These are phyloP conservation scores for Fusarium sp. DNA, from an alignment of 2,329 filamentous ascomycete species.

Conservation along the genomic window DNA sequence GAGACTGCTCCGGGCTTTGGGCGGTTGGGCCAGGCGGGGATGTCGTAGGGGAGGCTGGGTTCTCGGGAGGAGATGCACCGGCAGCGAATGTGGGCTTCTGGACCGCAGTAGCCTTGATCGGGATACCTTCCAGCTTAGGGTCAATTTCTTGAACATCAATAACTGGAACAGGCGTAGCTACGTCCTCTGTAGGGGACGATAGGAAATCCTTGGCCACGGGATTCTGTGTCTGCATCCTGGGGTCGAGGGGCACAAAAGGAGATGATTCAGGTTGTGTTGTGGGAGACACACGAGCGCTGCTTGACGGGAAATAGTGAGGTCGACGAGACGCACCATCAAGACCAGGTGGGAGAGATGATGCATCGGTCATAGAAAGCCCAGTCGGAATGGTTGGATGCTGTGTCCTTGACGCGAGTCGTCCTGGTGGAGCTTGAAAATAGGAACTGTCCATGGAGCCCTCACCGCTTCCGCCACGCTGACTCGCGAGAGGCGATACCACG, in stretches of 20 bases:
- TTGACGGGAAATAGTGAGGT: constrained; percentile 51
- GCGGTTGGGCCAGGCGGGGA: constrained; percentile 46
- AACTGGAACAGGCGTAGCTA: constrained; percentile 56
- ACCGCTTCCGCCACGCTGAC: constrained; percentile 46
- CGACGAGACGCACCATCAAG: constrained; percentile 53
- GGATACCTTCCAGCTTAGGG: constrained; percentile 71
- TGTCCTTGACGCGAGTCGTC: constrained; percentile 38
- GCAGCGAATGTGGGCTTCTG: constrained; percentile 66
- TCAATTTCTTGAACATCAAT: constrained; percentile 71
- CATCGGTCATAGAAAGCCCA: constrained; percentile 40
- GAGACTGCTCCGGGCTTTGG: constrained; percentile 29
- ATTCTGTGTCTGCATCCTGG: constrained; percentile 59
- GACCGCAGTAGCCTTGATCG: constrained; percentile 67
- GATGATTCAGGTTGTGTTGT: constrained; percentile 53
- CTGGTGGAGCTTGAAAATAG: constrained; percentile 40
- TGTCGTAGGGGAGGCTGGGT: constrained; percentile 51
- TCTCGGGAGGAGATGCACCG: constrained; percentile 41
- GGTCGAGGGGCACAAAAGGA: constrained; percentile 58
- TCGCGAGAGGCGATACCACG: constrained; percentile 51
- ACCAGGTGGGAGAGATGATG: constrained; percentile 51
- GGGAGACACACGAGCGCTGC: constrained; percentile 54
- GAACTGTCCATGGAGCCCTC: constrained; percentile 44
- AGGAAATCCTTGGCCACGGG: constrained; percentile 56
- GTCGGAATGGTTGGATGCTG: constrained; percentile 34
- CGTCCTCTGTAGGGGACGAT: constrained; percentile 50